Evolutionary conservation across 768 basidiomycete species (phyloP).

Genomic region (Mycena albidolilacea): DNA sequence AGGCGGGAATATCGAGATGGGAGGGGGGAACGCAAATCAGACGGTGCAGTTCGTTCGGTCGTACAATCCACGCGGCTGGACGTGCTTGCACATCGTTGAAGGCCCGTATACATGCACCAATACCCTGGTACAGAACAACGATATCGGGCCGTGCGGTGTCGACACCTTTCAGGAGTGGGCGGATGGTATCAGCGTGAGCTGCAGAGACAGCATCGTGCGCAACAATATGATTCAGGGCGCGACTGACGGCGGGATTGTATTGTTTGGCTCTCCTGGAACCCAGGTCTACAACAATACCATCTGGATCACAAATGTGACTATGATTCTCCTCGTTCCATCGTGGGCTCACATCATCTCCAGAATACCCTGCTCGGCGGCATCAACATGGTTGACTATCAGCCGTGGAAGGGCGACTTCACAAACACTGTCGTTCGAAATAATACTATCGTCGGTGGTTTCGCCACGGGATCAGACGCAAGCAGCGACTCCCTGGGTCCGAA

Average conservation of each 20-base stretch:
- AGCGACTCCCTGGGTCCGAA: conserved; percentile 69
- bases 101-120: conserved; percentile 77
- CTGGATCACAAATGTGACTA: conserved; percentile 71
- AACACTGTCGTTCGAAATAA: conserved; percentile 79
- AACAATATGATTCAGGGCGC: conserved; percentile 81
- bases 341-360: conserved; percentile 50
- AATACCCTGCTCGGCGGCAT: conserved; percentile 82
- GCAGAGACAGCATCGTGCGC: conserved; percentile 70
- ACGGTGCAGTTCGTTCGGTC: conserved; percentile 84
- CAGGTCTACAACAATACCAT: conserved; percentile 84
- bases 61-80: conserved; percentile 86
- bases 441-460: conserved; percentile 77
- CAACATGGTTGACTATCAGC: conserved; percentile 81
- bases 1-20: conserved; percentile 90
- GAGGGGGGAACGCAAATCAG: conserved; percentile 80
- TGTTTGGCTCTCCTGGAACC: conserved; percentile 84
- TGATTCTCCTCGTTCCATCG: not conserved
- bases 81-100: conserved; percentile 84
- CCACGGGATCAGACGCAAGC: conserved; percentile 59
- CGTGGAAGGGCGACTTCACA: conserved; percentile 77
- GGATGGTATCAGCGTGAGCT: conserved; percentile 85
- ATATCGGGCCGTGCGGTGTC: conserved; percentile 84
- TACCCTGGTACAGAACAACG: conserved; percentile 81
- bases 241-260: conserved; percentile 85
- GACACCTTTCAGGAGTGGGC: conserved; percentile 83